Base-by-base conservation (phyloP, 306 rosid species). In the Benincasa hispida region DNA sequence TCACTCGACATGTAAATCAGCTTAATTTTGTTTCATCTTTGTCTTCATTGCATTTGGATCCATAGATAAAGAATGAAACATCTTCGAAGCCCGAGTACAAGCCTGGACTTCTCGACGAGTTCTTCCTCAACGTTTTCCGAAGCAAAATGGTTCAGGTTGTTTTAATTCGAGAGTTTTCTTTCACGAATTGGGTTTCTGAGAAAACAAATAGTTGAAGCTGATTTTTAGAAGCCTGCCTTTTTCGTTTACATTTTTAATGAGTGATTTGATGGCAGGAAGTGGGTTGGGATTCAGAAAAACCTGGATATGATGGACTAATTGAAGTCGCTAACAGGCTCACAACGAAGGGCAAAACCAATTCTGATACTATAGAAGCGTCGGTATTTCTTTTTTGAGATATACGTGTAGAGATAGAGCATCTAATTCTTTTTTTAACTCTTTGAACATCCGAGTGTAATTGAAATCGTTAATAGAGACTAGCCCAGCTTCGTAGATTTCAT, bases 251-350 rank as follows among this genome's bases (percentile, higher is more conserved):
- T 65, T 18, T 66, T 66, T 39, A 19, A 65, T 19, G 60, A 1
- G 25, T 30, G 62, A 17, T 74, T 30, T 7, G 28, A 50, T 37
- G 45, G 39, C 75, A 91, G 91, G 93, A 91, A 61, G 91, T 91
- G 50, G 94, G 97, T 62, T 93, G 96, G 97, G 96, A 90, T 81
- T 93, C 98, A 0, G 76, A 84, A 56, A 89, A 87, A 79, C 62
- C 85, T 25, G 98, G 98, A 76, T 93, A 91, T 55, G 93, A 85
- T 74, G 98, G 98, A 85, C 87, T 93, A 10, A 86, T 91, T 60
- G 96, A 93, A 73, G 96, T 91, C 48, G 97, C 85, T 5, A 91
- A 90, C 62, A 90, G 85, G 79, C 81, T 91, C 21, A 85, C 92
- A 90, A 83, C 79, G 83, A 90, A 83, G 56, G 91, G 87, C 76